Percentiles rank a stretch among this genome's conserved stretches.
Conservation (phyloP, 345 rosid species). For the Pistacia vera region DNA sequence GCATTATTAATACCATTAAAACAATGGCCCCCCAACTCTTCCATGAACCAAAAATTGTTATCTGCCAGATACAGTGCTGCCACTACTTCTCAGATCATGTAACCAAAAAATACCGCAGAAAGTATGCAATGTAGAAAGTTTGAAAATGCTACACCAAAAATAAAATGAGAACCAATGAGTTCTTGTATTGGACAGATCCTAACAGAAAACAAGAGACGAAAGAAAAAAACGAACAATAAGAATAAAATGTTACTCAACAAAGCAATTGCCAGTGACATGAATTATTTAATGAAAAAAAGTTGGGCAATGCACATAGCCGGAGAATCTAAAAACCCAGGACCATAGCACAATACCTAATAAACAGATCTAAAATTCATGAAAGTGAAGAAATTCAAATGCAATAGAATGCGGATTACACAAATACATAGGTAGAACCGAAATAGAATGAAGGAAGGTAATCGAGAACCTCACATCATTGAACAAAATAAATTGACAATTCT, state of each 20-base stretch:
- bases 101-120: neutral
- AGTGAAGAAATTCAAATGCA: neutral
- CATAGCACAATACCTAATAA: neutral
- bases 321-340: constrained; percentile 19
- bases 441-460: neutral
- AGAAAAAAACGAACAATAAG: neutral
- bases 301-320: constrained; percentile 8
- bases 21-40: constrained; percentile 38
- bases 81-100: constrained; percentile 21
- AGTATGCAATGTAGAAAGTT: neutral
- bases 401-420: neutral
- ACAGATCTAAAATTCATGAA: neutral
- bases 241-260: neutral
- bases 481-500: neutral
- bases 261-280: neutral
- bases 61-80: constrained; percentile 9
- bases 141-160: constrained; percentile 13
- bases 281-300: neutral
- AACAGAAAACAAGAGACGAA: neutral
- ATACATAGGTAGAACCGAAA: neutral
- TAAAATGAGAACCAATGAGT: constrained; percentile 2
- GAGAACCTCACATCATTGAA: neutral
- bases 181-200: neutral
- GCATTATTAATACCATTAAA: constrained; percentile 44
- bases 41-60: constrained; percentile 42